Conservation (phyloP, 2,329 filamentous ascomycete species). For the Paraconiothyrium brasiliense region DNA sequence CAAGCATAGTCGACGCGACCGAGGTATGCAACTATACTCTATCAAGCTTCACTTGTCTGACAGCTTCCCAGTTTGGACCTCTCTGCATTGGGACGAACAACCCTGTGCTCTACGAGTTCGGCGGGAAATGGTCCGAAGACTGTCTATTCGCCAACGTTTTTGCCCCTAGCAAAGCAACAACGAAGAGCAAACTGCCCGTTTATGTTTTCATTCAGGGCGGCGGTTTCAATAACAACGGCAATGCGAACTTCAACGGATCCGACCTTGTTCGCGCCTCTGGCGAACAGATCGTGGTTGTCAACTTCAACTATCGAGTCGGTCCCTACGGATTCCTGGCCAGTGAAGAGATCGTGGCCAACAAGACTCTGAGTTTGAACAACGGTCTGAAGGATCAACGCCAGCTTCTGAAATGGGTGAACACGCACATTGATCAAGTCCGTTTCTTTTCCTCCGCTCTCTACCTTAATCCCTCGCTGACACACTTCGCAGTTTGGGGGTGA, state of each 20-base stretch:
- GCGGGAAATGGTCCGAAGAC: slow-evolving; percentile 47
- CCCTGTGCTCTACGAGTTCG: slow-evolving; percentile 37
- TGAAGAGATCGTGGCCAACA: slow-evolving; percentile 38
- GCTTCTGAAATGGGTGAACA: slow-evolving; percentile 48
- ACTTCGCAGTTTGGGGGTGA: slow-evolving; percentile 49
- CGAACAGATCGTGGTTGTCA: slow-evolving; percentile 48
- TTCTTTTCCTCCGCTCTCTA: not conserved
- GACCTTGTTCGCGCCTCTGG: slow-evolving; percentile 44
- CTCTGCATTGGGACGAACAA: slow-evolving; percentile 43
- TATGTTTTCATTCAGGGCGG: slow-evolving; percentile 54
- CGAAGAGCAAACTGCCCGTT: slow-evolving; percentile 45
- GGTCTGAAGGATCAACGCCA: slow-evolving; percentile 50
- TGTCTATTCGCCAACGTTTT: slow-evolving; percentile 53
- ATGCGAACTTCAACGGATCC: slow-evolving; percentile 48
- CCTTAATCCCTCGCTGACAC: slow-evolving; percentile 1
- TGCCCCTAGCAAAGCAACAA: slow-evolving; percentile 46
- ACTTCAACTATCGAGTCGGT: slow-evolving; percentile 53
- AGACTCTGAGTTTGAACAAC: slow-evolving; percentile 46
- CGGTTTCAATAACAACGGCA: slow-evolving; percentile 49
- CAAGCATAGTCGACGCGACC: slow-evolving; percentile 61
- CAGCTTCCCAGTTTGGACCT: slow-evolving; percentile 38
- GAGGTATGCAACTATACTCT: slow-evolving; percentile 29
- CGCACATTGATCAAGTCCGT: slow-evolving; percentile 41
- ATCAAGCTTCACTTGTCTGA: slow-evolving; percentile 17
- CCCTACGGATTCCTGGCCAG: slow-evolving; percentile 51